Evolutionary conservation across 495 filamentous ascomycete genomes (phyloP), one percentile per base, ranked within the genome.

Genomic region (Penicillium steckii): DNA sequence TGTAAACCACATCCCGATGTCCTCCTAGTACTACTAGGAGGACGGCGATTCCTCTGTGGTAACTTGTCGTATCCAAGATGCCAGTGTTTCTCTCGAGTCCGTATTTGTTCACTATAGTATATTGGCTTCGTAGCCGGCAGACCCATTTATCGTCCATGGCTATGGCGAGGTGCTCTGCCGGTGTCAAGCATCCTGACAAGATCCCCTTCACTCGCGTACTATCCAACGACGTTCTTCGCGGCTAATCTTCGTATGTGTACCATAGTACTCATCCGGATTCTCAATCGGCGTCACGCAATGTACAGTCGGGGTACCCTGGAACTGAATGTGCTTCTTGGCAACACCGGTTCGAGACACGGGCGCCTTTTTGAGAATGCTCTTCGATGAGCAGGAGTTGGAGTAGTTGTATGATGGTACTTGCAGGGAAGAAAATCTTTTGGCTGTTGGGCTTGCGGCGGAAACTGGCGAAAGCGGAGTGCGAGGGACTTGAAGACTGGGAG

Each of bases 321-420:
- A 80, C 32, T 77, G 66, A 24, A 80, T 73, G 50, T 64, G 67
- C 57, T 77, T 81, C 27, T 66, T 57, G n/a, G 56, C 46, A 32
- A 56, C 48, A 13, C 48, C 57, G 27, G 22, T 44, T 8, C 23
- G 56, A 4, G 45, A 44, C 4, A 49, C 56, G 10, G 64, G 37
- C 4, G 66, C 65, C 53, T 78, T 79, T 68, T 79, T 79, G 51
- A 80, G 75, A 49, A 80, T 79, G 59, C 77, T 76, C 68, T 78
- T 80, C 27, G 73, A 66, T 0, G 70, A 70, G 56, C 76, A 72
- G 6, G 74, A 65, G 55, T 80, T 78, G 49, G 56, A 64, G 59
- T 80, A 80, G n/a, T 57, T 55, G 53, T 73, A 75, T 27, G 59
- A 57, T 10, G 75, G 72, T 10, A 69, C 60, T 56, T 76, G 76